Conservation (phyloP, 257 asterid species). For the Eucommia ulmoides region DNA sequence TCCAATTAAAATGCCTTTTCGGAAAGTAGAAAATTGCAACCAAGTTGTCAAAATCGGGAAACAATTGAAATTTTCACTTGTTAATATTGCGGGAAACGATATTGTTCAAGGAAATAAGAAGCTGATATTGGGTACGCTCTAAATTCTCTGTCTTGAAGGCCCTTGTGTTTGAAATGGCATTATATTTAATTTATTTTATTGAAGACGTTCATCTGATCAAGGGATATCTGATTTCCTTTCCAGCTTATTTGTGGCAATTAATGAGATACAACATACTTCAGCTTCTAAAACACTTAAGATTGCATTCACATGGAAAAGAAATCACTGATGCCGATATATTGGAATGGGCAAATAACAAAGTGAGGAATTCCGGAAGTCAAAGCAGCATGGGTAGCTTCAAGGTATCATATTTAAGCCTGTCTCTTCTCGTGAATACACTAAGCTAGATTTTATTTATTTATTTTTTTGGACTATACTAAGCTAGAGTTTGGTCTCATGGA, state of each 20-base stretch:
- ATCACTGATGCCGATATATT: constrained; percentile 69
- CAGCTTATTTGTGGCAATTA: constrained; percentile 96
- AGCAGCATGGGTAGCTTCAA: constrained; percentile 64
- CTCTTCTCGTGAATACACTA: background rate
- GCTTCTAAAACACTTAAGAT: constrained; percentile 72
- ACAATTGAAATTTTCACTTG: constrained; percentile 85
- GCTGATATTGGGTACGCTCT: constrained; percentile 56
- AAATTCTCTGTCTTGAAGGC: constrained; percentile 1
- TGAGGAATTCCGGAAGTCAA: constrained; percentile 60
- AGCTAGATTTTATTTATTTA: no score
- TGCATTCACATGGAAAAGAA: constrained; percentile 84
- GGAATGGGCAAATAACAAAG: constrained; percentile 85
- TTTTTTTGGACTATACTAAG: no score
- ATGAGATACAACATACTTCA: constrained; percentile 90
- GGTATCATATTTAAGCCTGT: constrained; percentile 20
- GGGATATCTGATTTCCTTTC: constrained; percentile 14
- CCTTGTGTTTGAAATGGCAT: no score
- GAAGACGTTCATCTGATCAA: background rate
- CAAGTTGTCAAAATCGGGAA: constrained; percentile 93
- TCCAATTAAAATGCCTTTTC: constrained; percentile 91
- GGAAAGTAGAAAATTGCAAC: constrained; percentile 93
- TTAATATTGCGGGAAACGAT: constrained; percentile 86
- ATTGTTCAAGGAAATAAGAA: constrained; percentile 95
- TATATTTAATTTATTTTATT: no score
- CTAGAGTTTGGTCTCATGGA: no score